phyloP scores from a whole-genome alignment of 768 basidiomycete genomes.

The Gloeostereum incarnatum region DNA sequence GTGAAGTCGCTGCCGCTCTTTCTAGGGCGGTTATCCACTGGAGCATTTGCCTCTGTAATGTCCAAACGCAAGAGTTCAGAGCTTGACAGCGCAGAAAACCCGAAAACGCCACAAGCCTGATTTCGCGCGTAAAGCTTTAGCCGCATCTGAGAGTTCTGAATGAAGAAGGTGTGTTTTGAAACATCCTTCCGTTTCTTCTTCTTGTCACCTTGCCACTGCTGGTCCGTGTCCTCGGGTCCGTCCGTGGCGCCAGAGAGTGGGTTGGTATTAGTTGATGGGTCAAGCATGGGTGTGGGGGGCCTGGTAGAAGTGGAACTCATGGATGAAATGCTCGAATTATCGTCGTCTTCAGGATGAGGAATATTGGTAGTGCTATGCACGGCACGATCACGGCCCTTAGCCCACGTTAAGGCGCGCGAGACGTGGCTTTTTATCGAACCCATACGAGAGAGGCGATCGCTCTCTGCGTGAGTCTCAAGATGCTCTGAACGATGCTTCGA shows the following conservation, averaged over 20 bases:
- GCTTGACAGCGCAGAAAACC: background rate
- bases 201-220: constrained; percentile 24
- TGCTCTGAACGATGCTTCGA: constrained; percentile 2
- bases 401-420: constrained; percentile 35
- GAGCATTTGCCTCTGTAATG: constrained; percentile 80
- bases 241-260: constrained; percentile 31
- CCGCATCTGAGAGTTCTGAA: constrained; percentile 84
- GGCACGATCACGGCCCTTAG: constrained; percentile 20
- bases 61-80: constrained; percentile 4
- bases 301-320: constrained; percentile 28
- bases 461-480: constrained; percentile 11
- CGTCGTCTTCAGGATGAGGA: constrained; percentile 11
- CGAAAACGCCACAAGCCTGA: constrained; percentile 42
- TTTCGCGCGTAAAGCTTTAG: constrained; percentile 83
- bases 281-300: constrained; percentile 52
- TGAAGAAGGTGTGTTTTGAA: constrained; percentile 90
- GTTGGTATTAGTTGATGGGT: constrained; percentile 71
- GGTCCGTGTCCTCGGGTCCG: constrained; percentile 11
- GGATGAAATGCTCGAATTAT: constrained; percentile 20
- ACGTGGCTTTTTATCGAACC: constrained; percentile 40
- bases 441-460: constrained; percentile 29
- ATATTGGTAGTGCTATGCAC: constrained; percentile 9
- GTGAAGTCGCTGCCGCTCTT: constrained; percentile 64
- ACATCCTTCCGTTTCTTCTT: constrained; percentile 47
- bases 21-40: constrained; percentile 95